Conservation (phyloP, 1,139 yeast species). For the Candida sanyaensis region DNA sequence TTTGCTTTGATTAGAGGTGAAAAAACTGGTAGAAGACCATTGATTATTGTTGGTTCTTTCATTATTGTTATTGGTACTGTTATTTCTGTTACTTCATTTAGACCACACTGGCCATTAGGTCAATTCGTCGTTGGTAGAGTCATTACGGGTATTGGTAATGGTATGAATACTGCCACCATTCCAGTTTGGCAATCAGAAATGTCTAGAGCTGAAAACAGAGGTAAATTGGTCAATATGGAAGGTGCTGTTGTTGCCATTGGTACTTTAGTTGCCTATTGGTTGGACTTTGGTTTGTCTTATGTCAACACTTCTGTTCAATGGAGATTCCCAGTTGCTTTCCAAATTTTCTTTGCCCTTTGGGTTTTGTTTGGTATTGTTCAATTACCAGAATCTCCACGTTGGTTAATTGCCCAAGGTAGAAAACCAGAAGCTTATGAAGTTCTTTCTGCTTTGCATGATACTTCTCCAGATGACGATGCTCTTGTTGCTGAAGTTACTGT, state of each 20-base stretch:
- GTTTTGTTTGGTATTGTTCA: slow-evolving; percentile 36
- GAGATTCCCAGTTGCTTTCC: slow-evolving; percentile 52
- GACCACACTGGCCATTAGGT: slow-evolving; percentile 51
- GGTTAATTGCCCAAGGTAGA: slow-evolving; percentile 59
- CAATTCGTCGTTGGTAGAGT: slow-evolving; percentile 77
- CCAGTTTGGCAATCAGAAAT: slow-evolving; percentile 85
- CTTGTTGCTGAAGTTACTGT: slow-evolving; percentile 45
- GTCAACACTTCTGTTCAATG: slow-evolving; percentile 52
- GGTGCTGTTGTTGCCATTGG: slow-evolving; percentile 75
- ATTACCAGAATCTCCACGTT: slow-evolving; percentile 75
- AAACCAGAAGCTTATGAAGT: slow-evolving; percentile 49
- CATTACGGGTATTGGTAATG: slow-evolving; percentile 78
- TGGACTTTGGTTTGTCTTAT: slow-evolving; percentile 71
- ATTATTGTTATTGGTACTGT: slow-evolving; percentile 66
- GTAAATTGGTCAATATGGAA: slow-evolving; percentile 67
- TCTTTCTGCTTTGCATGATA: slow-evolving; percentile 41
- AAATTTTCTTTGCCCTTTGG: slow-evolving; percentile 39
- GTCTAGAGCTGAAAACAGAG: slow-evolving; percentile 72
- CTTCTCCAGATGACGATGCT: slow-evolving; percentile 43
- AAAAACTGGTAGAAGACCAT: slow-evolving; percentile 63
- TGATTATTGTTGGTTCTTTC: slow-evolving; percentile 58
- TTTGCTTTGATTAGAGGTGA: slow-evolving; percentile 68
- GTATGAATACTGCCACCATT: slow-evolving; percentile 75
- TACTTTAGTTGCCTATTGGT: slow-evolving; percentile 73
- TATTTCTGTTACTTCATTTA: slow-evolving; percentile 61